These are phyloP conservation scores for Jamesozyma hellenica DNA, from an alignment of 805 yeast genomes.

Conservation along the genomic window DNA sequence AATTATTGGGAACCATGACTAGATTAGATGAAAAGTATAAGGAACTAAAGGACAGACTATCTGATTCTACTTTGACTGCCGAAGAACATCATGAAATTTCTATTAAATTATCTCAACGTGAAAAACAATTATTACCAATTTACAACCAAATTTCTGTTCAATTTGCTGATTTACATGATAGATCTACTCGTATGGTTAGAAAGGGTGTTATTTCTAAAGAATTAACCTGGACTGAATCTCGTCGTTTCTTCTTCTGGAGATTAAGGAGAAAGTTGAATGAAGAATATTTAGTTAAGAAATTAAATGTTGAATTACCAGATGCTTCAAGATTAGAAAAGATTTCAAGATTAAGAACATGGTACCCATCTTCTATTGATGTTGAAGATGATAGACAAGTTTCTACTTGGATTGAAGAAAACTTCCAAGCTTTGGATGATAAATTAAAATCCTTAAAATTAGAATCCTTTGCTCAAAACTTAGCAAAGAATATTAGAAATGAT, in stretches of 20 bases:
- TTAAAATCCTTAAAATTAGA: constrained; percentile 59
- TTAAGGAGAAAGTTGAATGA: constrained; percentile 91
- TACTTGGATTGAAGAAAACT: constrained; percentile 76
- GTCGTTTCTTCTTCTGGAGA: constrained; percentile 99
- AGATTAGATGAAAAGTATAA: constrained; percentile 75
- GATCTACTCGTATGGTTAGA: constrained; percentile 94
- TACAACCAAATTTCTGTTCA: constrained; percentile 89
- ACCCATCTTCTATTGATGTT: constrained; percentile 56
- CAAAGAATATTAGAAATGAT: constrained; percentile 47
- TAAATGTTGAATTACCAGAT: constrained; percentile 50
- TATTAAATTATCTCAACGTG: constrained; percentile 65
- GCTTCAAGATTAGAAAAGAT: constrained; percentile 69
- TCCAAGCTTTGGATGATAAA: constrained; percentile 46
- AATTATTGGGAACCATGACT: constrained; percentile 79
- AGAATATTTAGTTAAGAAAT: constrained; percentile 70
- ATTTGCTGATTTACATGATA: constrained; percentile 95
- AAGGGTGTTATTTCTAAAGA: constrained; percentile 85
- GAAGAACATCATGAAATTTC: constrained; percentile 61
- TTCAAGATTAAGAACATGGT: constrained; percentile 83
- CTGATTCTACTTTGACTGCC: constrained; percentile 41
- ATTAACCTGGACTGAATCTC: constrained; percentile 74
- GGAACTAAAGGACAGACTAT: constrained; percentile 51
- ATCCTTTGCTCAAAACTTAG: constrained; percentile 53
- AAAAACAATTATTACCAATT: constrained; percentile 68
- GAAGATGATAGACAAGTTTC: constrained; percentile 73